Base-by-base conservation (phyloP, 495 filamentous ascomycete species). In the Cudoniella acicularis region DNA sequence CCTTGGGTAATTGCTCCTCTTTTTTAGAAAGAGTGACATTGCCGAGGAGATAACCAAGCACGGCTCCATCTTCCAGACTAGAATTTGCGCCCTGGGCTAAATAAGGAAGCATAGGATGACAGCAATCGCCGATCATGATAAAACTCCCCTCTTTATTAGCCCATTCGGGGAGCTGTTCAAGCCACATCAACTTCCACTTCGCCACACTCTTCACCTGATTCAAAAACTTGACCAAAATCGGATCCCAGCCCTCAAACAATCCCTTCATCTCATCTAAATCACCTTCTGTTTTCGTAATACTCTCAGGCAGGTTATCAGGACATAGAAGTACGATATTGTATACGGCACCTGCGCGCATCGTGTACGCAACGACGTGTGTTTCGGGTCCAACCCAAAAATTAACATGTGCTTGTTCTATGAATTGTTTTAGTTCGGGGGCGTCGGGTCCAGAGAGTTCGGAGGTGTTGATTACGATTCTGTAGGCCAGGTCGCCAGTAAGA, bases 321-420 rank as follows among this genome's bases (percentile, higher is more conserved):
- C 76, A 75, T 17, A 81, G 61, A 4, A 84, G 67, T 1, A 87
- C 84, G 23, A 87, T 73, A 59, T 87, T 87, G 62, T 80, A 86
- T 24, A 80, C 65, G 0, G 67, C 62, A 18, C 78, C 79, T 4
- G 66, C 76, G 49, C 76, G 70, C 25, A 87, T 71, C 10, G 80
- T 73, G 55, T 87, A 87, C 22, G 77, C 80, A 1, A 85, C 82
- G 1, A 79, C 77, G 59, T 87, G 85, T 4, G 71, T 72, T 10
- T 67, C 56, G 1, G 83, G 83, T 0, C 88, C 87, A 24, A 89
- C 66, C 88, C 88, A 91, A 63, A 89, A 86, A 58, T 88, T 79
- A 13, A 89, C 85, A 16, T 78, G 77, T 0, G 85, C 79, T 18
- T 82, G 71, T 6, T 65, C 51, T 0, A 84, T 74, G 57, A 77